These are phyloP conservation scores for Lathyrus oleraceus DNA, from an alignment of 306 rosid genomes.

Conservation along the genomic window DNA sequence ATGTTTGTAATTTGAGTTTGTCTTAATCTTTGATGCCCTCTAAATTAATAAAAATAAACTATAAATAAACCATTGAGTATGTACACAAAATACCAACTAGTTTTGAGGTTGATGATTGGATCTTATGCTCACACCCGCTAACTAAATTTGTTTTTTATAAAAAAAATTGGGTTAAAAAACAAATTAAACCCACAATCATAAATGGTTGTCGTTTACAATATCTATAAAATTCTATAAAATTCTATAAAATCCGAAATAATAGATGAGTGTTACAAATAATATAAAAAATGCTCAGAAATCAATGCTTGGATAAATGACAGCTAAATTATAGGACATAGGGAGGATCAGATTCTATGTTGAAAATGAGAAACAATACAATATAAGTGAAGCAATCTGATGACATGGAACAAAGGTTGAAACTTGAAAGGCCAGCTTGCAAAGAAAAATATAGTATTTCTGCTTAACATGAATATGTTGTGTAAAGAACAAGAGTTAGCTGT, in stretches of 20 bases:
- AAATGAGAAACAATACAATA: slow-evolving; percentile 19
- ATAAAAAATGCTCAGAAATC: neutral
- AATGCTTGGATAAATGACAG: neutral
- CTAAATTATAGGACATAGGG: neutral
- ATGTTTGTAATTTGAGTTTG: no score
- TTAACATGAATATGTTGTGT: neutral
- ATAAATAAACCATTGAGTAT: no score
- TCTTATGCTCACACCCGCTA: no score
- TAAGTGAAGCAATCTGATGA: slow-evolving; percentile 26
- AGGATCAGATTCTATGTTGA: slow-evolving; percentile 9
- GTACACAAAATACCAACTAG: no score
- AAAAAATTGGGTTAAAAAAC: no score
- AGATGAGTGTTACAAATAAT: neutral
- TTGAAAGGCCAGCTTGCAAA: slow-evolving; percentile 26
- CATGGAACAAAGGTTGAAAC: neutral
- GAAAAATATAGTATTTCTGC: neutral
- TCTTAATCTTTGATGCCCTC: no score
- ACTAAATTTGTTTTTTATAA: no score
- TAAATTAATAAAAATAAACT: no score
- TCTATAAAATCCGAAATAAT: neutral
- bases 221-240: neutral
- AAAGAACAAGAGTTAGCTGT: slow-evolving; percentile 15
- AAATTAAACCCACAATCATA: no score
- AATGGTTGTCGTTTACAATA: neutral
- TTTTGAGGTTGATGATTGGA: no score